Evolutionary conservation across 345 rosid species (phyloP).

Genomic region (Corchorus olitorius): DNA sequence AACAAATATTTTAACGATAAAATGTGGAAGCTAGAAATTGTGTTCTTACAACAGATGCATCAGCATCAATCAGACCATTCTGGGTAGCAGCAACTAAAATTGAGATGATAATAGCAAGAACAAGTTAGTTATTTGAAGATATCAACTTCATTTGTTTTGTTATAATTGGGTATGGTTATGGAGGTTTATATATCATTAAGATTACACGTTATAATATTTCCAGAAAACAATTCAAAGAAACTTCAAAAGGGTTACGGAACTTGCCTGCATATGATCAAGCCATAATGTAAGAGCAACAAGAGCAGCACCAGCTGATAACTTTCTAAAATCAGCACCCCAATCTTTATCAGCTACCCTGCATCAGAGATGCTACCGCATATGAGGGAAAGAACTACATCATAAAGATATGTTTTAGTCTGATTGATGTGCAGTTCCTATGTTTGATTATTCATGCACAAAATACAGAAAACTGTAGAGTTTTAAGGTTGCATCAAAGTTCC

Average conservation of each 20-base stretch:
- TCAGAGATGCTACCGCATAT: conserved; percentile 25
- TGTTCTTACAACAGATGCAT: not conserved
- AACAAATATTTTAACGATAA: not conserved
- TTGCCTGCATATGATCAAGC: conserved; percentile 98
- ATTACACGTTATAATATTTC: not conserved
- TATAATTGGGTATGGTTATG: not conserved
- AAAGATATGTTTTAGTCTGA: not conserved
- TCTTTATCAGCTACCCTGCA: conserved; percentile 91
- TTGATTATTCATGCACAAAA: conserved; percentile 3
- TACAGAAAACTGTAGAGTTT: not conserved
- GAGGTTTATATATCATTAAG: not conserved
- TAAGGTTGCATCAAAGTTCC: conserved; percentile 1
- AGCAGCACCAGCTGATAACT: conserved; percentile 92
- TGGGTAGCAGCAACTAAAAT: not conserved
- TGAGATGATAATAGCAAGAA: not conserved
- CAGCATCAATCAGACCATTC: not conserved
- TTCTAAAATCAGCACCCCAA: conserved; percentile 97
- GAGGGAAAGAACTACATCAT: not conserved
- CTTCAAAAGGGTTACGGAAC: conserved; percentile 23
- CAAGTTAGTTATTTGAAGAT: too few species aligned
- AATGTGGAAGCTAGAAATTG: not conserved
- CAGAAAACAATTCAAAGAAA: conserved; percentile 11
- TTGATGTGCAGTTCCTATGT: not conserved
- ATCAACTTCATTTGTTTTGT: not conserved
- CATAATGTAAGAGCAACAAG: conserved; percentile 92